Conservation (phyloP, 2,329 filamentous ascomycete genomes). For the Pleurostoma richardsiae region DNA sequence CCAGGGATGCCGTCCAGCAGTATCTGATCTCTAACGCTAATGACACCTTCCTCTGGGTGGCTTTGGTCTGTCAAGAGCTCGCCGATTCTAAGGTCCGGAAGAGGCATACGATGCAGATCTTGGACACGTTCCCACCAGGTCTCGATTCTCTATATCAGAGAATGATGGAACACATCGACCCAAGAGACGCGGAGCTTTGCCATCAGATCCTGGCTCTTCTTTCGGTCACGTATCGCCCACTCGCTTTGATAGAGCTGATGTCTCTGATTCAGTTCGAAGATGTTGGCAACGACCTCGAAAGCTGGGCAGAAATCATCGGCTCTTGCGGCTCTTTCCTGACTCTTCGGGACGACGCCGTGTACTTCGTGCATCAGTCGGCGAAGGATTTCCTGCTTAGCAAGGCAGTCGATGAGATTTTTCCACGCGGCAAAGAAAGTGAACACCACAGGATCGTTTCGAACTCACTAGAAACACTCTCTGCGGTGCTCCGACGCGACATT, state of each 20-base stretch:
- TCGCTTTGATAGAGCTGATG: conserved; percentile 27
- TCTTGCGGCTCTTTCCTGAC: conserved; percentile 34
- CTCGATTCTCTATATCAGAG: conserved; percentile 28
- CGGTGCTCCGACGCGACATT: conserved; percentile 26
- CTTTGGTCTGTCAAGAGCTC: conserved; percentile 29
- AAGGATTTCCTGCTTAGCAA: conserved; percentile 30
- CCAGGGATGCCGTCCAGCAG: conserved; percentile 9
- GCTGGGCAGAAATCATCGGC: conserved; percentile 20
- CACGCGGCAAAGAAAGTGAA: conserved; percentile 12
- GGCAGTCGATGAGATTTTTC: conserved; percentile 19
- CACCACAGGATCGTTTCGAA: conserved; percentile 25
- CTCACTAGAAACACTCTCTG: conserved; percentile 24
- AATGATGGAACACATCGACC: conserved; percentile 28
- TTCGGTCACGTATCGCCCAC: conserved; percentile 25
- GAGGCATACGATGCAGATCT: neutral
- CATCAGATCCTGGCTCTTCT: conserved; percentile 24
- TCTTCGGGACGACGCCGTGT: conserved; percentile 18
- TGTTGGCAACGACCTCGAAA: conserved; percentile 5
- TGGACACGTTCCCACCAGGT: conserved; percentile 23
- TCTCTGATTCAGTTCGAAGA: conserved; percentile 11
- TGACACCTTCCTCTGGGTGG: conserved; percentile 39
- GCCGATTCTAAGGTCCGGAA: conserved; percentile 9
- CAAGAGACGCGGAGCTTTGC: conserved; percentile 21
- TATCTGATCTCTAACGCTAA: conserved; percentile 23
- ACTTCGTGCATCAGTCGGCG: conserved; percentile 36